Percentiles rank a stretch among this genome's conserved stretches.
Evolutionary conservation across 2,329 filamentous ascomycete species (phyloP).

Genomic region (Dendryphion nanum): DNA sequence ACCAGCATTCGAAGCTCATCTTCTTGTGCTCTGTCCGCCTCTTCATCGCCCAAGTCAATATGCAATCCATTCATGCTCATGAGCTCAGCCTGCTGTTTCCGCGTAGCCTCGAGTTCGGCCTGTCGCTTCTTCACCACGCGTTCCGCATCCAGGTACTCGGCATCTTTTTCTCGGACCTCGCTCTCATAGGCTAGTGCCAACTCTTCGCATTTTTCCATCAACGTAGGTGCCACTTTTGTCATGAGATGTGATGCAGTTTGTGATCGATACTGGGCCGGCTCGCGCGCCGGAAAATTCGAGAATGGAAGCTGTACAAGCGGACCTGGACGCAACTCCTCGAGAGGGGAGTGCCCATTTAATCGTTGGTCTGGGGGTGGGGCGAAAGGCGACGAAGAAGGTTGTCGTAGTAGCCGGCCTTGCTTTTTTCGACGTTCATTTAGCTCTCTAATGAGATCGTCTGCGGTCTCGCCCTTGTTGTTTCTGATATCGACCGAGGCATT

Average conservation of each 20-base stretch:
- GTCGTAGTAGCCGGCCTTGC: slow-evolving; percentile 55
- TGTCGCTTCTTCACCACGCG: slow-evolving; percentile 59
- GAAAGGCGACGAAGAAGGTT: slow-evolving; percentile 71
- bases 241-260: slow-evolving; percentile 58
- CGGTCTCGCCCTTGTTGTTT: slow-evolving; percentile 78
- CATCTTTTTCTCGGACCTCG: slow-evolving; percentile 71
- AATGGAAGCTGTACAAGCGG: slow-evolving; percentile 27
- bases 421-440: slow-evolving; percentile 68
- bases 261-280: slow-evolving; percentile 39
- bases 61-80: slow-evolving; percentile 29
- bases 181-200: slow-evolving; percentile 62
- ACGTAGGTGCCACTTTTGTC: slow-evolving; percentile 59
- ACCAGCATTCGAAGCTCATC: slow-evolving; percentile 38
- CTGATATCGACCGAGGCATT: slow-evolving; percentile 80
- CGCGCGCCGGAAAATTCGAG: slow-evolving; percentile 17
- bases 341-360: slow-evolving; percentile 27
- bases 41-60: slow-evolving; percentile 36
- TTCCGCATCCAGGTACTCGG: slow-evolving; percentile 47
- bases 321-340: slow-evolving; percentile 14
- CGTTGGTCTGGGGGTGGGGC: slow-evolving; percentile 37
- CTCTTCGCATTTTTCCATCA: slow-evolving; percentile 47
- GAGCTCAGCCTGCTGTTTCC: slow-evolving; percentile 59
- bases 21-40: slow-evolving; percentile 31
- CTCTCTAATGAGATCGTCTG: slow-evolving; percentile 76
- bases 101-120: slow-evolving; percentile 62